Conservation (phyloP, 225 moss, liverwort and hornwort genomes). For the Pseudoscleropodium purum region DNA sequence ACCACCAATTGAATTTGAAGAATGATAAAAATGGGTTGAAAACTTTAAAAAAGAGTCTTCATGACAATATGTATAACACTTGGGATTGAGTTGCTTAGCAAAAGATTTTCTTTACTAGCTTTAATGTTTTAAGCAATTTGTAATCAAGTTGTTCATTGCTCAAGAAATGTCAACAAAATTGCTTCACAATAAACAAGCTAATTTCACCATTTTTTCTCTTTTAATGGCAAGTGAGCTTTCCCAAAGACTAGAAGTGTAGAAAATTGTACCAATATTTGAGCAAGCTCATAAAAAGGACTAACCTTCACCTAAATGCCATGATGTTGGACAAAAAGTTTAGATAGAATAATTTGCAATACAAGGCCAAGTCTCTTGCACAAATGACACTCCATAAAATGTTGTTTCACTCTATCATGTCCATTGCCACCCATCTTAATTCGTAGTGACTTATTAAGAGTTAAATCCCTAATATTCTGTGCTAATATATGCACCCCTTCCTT, state of each 20-base stretch:
- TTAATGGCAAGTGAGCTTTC: background rate
- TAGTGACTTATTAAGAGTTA: background rate
- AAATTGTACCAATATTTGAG: accelerated
- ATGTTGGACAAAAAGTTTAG: background rate
- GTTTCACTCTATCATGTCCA: slow-evolving; percentile 14
- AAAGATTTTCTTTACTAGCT: too few species aligned
- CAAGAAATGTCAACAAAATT: accelerated
- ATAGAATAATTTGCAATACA: slow-evolving; percentile 6
- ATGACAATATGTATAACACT: background rate
- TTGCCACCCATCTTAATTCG: slow-evolving; percentile 14
- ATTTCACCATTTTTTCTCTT: background rate
- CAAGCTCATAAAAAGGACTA: background rate
- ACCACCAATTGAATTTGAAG: background rate
- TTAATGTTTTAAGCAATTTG: too few species aligned
- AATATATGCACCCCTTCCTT: slow-evolving; percentile 21
- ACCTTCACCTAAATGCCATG: background rate
- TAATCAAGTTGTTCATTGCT: too few species aligned
- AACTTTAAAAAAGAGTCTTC: background rate
- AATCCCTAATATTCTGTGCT: slow-evolving; percentile 29
- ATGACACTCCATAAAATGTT: slow-evolving; percentile 30
- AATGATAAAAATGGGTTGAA: background rate
- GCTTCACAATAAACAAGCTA: accelerated
- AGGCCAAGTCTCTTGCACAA: slow-evolving; percentile 14
- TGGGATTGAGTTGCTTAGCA: background rate
- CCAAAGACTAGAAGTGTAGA: accelerated